Evolutionary conservation across 805 yeast species (phyloP).

Genomic region (Kluyveromyces nonfermentans): DNA sequence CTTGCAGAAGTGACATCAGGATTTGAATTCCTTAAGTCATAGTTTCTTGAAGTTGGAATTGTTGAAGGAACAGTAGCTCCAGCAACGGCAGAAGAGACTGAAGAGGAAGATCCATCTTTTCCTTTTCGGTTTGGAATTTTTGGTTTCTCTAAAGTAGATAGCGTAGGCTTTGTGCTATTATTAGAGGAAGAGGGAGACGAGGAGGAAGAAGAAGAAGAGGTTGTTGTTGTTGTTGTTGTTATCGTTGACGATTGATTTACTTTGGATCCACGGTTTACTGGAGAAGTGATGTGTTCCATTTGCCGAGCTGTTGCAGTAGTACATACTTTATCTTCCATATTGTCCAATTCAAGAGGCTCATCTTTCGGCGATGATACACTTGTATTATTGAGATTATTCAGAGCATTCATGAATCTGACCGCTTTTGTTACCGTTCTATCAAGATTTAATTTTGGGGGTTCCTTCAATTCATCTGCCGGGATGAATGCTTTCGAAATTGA

Average conservation of each 20-base stretch:
- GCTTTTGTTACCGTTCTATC: conserved; percentile 11
- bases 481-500: conserved; percentile 10
- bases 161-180: background rate
- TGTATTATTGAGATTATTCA: conserved; percentile 5
- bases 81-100: conserved; percentile 14
- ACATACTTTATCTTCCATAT: background rate
- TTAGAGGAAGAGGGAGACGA: background rate
- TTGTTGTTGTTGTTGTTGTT: too few species aligned
- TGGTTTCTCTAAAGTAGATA: background rate
- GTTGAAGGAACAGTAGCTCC: conserved; percentile 28
- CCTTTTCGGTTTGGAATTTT: background rate
- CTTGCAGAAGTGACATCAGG: background rate
- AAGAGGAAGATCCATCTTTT: conserved; percentile 2
- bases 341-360: background rate
- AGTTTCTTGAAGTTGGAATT: conserved; percentile 28
- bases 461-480: conserved; percentile 12
- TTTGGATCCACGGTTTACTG: background rate
- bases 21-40: conserved; percentile 11
- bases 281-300: background rate
- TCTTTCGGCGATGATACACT: background rate
- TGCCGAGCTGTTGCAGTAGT: background rate
- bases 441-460: conserved; percentile 13
- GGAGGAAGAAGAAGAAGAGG: too few species aligned
- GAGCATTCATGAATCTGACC: conserved; percentile 9
- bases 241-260: too few species aligned